These are phyloP conservation scores for Peribolospora baueri DNA, from an alignment of 768 basidiomycete species.

Conservation along the genomic window DNA sequence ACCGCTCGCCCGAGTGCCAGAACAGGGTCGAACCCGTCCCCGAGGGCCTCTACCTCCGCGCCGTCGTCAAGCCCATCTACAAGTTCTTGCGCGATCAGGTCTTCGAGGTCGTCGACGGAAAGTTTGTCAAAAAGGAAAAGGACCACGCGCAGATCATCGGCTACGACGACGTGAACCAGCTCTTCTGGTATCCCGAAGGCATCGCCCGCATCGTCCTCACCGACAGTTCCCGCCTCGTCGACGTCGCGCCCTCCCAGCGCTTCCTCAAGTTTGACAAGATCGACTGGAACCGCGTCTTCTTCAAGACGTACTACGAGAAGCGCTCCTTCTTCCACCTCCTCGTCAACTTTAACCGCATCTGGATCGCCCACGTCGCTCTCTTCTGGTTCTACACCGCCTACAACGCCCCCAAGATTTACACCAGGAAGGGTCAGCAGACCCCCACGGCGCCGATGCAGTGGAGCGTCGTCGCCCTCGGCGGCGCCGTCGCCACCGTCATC, in stretches of 20 bases:
- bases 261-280: conserved; percentile 94
- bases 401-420: conserved; percentile 72
- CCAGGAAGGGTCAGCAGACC: conserved; percentile 24
- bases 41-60: conserved; percentile 77
- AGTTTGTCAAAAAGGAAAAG: conserved; percentile 72
- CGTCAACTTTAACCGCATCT: conserved; percentile 98
- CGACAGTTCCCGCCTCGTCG: conserved; percentile 79
- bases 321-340: conserved; percentile 88
- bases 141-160: conserved; percentile 91
- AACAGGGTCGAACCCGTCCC: conserved; percentile 71
- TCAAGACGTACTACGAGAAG: conserved; percentile 97
- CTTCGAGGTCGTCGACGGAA: conserved; percentile 84
- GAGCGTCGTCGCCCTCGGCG: conserved; percentile 84
- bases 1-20: conserved; percentile 95
- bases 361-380: conserved; percentile 86
- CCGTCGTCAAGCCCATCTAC: conserved; percentile 81
- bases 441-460: conserved; percentile 59
- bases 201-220: conserved; percentile 69
- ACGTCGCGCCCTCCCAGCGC: conserved; percentile 67
- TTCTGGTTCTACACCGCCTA: conserved; percentile 92
- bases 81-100: conserved; percentile 92
- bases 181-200: conserved; percentile 99
- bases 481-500: conserved; percentile 82
- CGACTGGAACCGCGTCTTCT: conserved; percentile 89
- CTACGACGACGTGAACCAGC: conserved; percentile 94